Evolutionary conservation across 1,139 yeast species (phyloP).

Genomic region (Entelexis sorbosivorans): DNA sequence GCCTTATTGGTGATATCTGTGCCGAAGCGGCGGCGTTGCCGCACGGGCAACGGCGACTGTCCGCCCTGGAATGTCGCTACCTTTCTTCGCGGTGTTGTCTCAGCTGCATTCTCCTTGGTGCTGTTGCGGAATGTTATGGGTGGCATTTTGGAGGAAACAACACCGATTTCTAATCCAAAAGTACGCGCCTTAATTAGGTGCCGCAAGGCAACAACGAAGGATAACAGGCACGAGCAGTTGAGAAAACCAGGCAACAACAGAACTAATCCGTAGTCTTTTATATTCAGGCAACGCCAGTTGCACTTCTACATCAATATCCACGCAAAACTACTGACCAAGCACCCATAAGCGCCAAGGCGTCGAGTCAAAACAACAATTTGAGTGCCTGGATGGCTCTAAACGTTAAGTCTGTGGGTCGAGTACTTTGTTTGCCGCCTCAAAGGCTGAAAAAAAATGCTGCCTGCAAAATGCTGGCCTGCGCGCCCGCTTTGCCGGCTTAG

Average conservation of each 20-base stretch:
- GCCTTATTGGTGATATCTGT: slow-evolving; percentile 8
- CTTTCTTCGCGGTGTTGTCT: neutral
- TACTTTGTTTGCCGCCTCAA: too few relatives aligned
- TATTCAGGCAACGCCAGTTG: too few relatives aligned
- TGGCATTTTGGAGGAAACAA: neutral
- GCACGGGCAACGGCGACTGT: neutral
- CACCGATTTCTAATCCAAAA: neutral
- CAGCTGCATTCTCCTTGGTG: neutral
- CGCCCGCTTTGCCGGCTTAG: neutral
- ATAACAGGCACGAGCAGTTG: too few relatives aligned
- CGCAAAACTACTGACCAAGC: too few relatives aligned
- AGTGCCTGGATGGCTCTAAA: too few relatives aligned
- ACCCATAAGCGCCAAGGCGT: too few relatives aligned
- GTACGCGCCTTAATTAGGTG: neutral
- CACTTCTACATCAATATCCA: too few relatives aligned
- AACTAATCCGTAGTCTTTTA: too few relatives aligned
- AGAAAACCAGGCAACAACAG: too few relatives aligned
- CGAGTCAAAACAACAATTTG: too few relatives aligned
- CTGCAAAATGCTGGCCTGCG: neutral
- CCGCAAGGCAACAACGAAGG: neutral
- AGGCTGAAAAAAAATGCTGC: too few relatives aligned
- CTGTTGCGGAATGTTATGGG: neutral
- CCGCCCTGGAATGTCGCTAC: neutral
- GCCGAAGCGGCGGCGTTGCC: slow-evolving; percentile 5
- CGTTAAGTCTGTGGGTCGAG: too few relatives aligned